A percentile compares a stretch with the other conserved stretches of the same genome.
Evolutionary conservation across 2,329 filamentous ascomycete species (phyloP).

Genomic region (Immersiporthe knoxdaviesiana): DNA sequence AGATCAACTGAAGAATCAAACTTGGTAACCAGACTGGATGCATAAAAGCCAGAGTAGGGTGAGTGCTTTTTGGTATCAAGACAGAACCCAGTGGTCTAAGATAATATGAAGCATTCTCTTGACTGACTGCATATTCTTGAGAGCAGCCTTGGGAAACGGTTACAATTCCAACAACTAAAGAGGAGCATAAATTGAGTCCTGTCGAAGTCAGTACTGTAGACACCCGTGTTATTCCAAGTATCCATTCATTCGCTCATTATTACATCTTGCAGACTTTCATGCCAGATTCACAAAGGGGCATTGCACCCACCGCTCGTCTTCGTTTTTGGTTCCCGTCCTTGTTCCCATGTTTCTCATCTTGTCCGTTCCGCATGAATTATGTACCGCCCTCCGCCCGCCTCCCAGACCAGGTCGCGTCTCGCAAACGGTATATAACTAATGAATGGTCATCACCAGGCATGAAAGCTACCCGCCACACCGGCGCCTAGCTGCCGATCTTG

Average conservation of each 20-base stretch:
- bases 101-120: background rate
- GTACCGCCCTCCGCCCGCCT: background rate
- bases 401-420: background rate
- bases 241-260: background rate
- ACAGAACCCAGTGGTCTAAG: background rate
- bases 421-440: background rate
- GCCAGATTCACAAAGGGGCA: background rate
- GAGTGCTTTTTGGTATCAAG: background rate
- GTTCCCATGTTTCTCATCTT: background rate
- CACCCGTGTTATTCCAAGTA: background rate
- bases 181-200: too few species aligned
- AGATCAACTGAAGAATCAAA: background rate
- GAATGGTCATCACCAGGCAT: background rate
- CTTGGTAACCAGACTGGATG: too few species aligned
- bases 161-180: too few species aligned
- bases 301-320: too few species aligned
- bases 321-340: background rate
- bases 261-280: background rate
- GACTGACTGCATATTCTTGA: too few species aligned
- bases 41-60: too few species aligned
- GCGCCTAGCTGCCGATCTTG: background rate
- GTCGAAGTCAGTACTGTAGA: too few species aligned
- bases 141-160: too few species aligned
- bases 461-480: background rate
- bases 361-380: background rate